phyloP scores from a whole-genome alignment of 139 green algal species.

The Zygnema cylindricum region DNA sequence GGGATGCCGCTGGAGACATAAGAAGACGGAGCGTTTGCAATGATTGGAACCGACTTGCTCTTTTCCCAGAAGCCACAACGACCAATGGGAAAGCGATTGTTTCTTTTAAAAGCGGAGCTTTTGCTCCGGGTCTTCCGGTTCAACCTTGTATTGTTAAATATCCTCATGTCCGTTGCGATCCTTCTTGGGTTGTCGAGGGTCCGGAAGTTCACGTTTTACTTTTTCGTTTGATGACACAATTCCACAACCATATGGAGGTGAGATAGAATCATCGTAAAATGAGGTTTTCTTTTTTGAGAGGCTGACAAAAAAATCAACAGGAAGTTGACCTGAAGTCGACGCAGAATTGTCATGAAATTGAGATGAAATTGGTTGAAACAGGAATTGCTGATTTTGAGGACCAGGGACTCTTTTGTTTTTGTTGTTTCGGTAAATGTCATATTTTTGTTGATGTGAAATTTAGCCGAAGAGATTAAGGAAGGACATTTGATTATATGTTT shows the following conservation, averaged over 20 bases:
- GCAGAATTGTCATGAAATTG: too few relatives aligned
- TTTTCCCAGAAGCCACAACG: constrained; percentile 58
- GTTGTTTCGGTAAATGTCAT: too few relatives aligned
- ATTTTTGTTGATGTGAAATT: too few relatives aligned
- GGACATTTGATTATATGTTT: too few relatives aligned
- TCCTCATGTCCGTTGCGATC: constrained; percentile 36
- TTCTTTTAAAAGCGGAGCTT: constrained; percentile 53
- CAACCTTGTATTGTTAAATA: constrained; percentile 48
- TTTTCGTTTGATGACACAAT: constrained; percentile 41
- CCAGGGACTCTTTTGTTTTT: too few relatives aligned
- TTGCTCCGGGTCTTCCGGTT: constrained; percentile 38
- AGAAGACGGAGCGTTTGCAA: constrained; percentile 54
- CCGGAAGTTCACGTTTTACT: constrained; percentile 3
- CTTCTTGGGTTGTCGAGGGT: constrained; percentile 53
- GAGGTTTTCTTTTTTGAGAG: too few relatives aligned
- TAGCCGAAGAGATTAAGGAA: too few relatives aligned
- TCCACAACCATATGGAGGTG: constrained; percentile 43
- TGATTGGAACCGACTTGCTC: constrained; percentile 38
- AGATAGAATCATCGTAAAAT: too few relatives aligned
- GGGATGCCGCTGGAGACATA: constrained; percentile 36
- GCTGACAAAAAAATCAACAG: too few relatives aligned
- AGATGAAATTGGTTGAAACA: too few relatives aligned
- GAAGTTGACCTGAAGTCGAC: too few relatives aligned
- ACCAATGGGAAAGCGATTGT: constrained; percentile 55
- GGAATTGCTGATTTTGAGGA: too few relatives aligned